phyloP scores from a whole-genome alignment of 305 asterid genomes.

The Fraxinus baroniana region DNA sequence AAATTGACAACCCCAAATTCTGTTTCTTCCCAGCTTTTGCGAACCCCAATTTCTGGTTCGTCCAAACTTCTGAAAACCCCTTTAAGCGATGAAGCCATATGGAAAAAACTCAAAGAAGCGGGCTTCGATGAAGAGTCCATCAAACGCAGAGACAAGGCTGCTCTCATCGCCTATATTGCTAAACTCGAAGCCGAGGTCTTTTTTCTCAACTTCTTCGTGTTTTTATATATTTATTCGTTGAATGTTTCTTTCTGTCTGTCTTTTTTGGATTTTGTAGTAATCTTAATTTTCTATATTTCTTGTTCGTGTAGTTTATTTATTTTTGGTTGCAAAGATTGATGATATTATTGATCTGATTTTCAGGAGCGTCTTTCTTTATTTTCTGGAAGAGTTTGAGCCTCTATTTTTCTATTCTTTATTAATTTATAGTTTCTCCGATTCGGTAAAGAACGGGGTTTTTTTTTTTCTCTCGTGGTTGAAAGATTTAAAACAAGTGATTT shows the following conservation, averaged over 20 bases:
- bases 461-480: conserved; percentile 7
- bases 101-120: conserved; percentile 84
- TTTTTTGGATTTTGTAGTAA: neutral
- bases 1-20: conserved; percentile 16
- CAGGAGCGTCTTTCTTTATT: neutral
- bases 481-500: neutral
- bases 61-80: conserved; percentile 71
- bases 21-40: neutral
- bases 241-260: neutral
- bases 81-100: conserved; percentile 69
- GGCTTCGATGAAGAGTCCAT: conserved; percentile 94
- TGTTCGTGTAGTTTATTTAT: neutral
- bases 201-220: neutral
- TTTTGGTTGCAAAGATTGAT: neutral
- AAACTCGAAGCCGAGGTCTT: conserved; percentile 85
- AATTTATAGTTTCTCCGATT: conserved; percentile 18
- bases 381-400: neutral
- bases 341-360: neutral
- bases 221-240: neutral
- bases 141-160: conserved; percentile 85
- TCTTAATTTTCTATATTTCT: conserved; percentile 17
- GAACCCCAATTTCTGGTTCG: conserved; percentile 45
- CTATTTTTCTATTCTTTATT: conserved; percentile 15
- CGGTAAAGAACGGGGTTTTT: conserved; percentile 11
- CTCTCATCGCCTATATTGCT: conserved; percentile 85